Evolutionary conservation across 148 eudicot species (phyloP).

Genomic region (Vaccinium myrtillus): DNA sequence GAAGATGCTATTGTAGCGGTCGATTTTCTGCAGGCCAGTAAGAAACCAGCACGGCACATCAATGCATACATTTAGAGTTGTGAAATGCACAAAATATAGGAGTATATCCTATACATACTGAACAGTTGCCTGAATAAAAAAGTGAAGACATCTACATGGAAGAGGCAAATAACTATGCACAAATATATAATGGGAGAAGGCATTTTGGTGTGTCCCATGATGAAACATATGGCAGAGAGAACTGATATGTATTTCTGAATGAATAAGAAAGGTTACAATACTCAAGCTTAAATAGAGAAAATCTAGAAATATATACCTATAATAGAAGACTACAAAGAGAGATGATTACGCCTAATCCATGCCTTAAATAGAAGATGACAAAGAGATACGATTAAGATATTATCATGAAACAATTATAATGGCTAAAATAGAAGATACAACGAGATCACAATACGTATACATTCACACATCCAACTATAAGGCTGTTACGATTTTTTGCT

Average conservation of each 20-base stretch:
- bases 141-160: background rate
- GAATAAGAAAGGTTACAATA: no score
- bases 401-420: no score
- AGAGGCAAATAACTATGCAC: background rate
- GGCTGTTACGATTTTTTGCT: background rate
- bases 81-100: background rate
- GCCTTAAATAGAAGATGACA: no score
- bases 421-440: no score
- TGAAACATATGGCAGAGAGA: no score
- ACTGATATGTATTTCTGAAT: no score
- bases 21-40: constrained; percentile 39
- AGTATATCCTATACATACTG: background rate
- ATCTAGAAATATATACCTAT: no score
- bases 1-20: constrained; percentile 43
- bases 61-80: background rate
- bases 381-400: no score
- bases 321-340: no score
- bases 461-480: background rate
- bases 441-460: no score
- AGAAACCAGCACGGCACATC: constrained; percentile 9
- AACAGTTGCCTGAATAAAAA: background rate
- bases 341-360: no score
- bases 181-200: background rate
- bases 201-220: background rate
- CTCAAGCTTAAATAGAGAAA: no score